These are phyloP conservation scores for Fragaria ananassa DNA, from an alignment of 306 rosid genomes.

Conservation along the genomic window DNA sequence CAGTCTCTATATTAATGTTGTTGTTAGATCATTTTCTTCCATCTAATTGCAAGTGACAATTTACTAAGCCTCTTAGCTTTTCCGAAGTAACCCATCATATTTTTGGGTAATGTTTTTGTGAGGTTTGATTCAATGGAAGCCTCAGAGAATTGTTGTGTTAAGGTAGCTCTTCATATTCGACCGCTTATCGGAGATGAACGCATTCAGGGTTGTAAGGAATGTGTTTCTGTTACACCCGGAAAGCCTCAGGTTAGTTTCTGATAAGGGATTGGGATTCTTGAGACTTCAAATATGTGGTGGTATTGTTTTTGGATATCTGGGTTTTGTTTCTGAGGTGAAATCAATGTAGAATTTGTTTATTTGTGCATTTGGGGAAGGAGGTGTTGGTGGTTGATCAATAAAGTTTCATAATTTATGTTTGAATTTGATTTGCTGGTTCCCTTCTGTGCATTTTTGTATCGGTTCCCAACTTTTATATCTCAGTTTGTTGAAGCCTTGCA, in stretches of 20 bases:
- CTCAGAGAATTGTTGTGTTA: conserved; percentile 63
- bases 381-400: neutral
- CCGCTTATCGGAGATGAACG: conserved; percentile 77
- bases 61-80: conserved; percentile 17
- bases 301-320: conserved; percentile 1
- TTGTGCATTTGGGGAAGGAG: neutral
- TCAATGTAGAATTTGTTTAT: too few species aligned
- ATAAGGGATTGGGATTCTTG: conserved; percentile 9
- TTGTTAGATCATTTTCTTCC: conserved; percentile 43
- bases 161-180: conserved; percentile 80
- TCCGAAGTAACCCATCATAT: neutral
- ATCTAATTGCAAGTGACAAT: conserved; percentile 29
- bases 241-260: conserved; percentile 56
- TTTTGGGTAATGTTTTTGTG: neutral
- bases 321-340: neutral
- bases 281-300: neutral
- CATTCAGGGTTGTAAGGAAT: conserved; percentile 64
- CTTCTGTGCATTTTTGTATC: neutral
- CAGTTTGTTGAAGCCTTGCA: neutral
- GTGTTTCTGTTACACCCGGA: conserved; percentile 50
- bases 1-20: conserved; percentile 19
- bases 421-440: neutral
- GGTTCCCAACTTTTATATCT: neutral
- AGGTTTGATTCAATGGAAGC: conserved; percentile 44
- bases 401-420: neutral